Base-by-base conservation (phyloP, 805 yeast genomes). In the Dipodascus albidus region DNA sequence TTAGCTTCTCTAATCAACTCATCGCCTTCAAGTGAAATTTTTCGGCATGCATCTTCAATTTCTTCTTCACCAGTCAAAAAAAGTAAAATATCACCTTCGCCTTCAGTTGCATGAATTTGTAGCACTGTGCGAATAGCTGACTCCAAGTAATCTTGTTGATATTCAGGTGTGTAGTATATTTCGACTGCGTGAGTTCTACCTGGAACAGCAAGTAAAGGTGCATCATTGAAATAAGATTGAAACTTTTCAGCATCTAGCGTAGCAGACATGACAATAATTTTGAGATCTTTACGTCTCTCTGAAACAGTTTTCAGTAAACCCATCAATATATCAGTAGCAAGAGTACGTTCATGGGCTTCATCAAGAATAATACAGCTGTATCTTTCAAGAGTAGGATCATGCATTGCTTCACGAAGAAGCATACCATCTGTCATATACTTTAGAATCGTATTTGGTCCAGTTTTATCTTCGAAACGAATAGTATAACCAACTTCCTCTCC, bases 371-470 rank as follows among this genome's bases (percentile, higher is more conserved):
- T 86, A 63, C 96, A 91, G 17, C 95, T 84, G 68, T 91, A 91
- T 59, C 84, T 76, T 3, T 73, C 70, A 67, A 91, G 74, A 56
- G 83, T 79, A 61, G 88, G 96, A 67, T 91, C 99, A 59, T 85
- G 93, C 98, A 93, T 90, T 24, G 97, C 97, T 71, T 91, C 99
- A 65, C 97, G 80, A 60, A 91, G 74, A 52, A 91, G 77, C 97
- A 91, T 90, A 82, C 99, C 99, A 74, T 91, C 99, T 9, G 99
- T 91, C 97, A 91, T 87, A 73, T 93, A 91, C 70, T 89, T 88
- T 63, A 91, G 74, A 38, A 90, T 78, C 3, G 99, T 91, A 60
- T 81, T 85, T 53, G 77, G 75, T 44, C 85, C 74, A 1, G 96
- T 87, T 62, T 80, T 87, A 70, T 91, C 90, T 62, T 93, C 98